These are phyloP conservation scores for Aspergillus brunneoviolaceus DNA, from an alignment of 2,329 filamentous ascomycete species.

Conservation along the genomic window DNA sequence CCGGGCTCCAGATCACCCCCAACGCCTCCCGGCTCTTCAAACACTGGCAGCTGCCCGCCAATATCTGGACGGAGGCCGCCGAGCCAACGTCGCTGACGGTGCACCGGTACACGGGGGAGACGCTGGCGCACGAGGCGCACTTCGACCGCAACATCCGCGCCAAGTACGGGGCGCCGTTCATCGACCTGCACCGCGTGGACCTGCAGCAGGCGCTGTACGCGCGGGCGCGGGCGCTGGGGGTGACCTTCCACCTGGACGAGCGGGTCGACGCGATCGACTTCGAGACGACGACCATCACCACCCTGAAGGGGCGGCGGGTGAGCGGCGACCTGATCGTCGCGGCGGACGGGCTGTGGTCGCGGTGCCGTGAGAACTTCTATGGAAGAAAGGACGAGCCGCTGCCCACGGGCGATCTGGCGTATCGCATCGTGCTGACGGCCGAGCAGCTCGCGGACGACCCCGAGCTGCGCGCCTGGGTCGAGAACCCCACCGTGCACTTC, in stretches of 20 bases:
- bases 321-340: conserved; percentile 60
- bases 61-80: conserved; percentile 31
- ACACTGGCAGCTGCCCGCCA: conserved; percentile 28
- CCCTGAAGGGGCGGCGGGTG: conserved; percentile 44
- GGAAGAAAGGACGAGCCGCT: conserved; percentile 50
- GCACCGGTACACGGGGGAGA: conserved; percentile 34
- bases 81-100: conserved; percentile 35
- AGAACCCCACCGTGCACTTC: conserved; percentile 55
- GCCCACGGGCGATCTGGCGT: conserved; percentile 65
- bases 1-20: conserved; percentile 60
- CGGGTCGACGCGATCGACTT: conserved; percentile 48
- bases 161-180: conserved; percentile 59
- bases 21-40: conserved; percentile 34
- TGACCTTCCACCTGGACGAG: conserved; percentile 51
- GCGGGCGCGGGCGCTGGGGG: conserved; percentile 55
- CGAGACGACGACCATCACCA: conserved; percentile 29
- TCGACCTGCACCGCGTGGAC: conserved; percentile 63
- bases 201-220: conserved; percentile 56
- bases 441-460: conserved; percentile 52
- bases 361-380: conserved; percentile 52
- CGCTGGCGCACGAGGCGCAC: conserved; percentile 48
- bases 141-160: conserved; percentile 55
- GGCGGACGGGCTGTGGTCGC: conserved; percentile 65
- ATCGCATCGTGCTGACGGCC: conserved; percentile 57
- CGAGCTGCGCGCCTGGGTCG: conserved; percentile 54